Base-by-base conservation (phyloP, 495 filamentous ascomycete genomes). In the Hyaloscypha variabilis region DNA sequence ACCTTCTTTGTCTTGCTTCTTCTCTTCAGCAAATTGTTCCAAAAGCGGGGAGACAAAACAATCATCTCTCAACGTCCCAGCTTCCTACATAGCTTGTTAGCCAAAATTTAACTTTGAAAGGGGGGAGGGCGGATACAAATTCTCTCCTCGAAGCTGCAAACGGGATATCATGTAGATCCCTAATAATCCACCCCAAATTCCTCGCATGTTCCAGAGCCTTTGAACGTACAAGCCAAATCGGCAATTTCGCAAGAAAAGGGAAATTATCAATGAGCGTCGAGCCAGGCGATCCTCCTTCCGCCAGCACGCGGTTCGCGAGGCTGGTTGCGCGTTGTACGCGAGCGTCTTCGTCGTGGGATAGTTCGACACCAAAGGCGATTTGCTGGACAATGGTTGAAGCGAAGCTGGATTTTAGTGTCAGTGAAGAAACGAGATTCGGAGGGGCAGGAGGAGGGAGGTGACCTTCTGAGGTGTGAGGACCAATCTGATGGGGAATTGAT, bases 271-370 rank as follows among this genome's bases (percentile, higher is more conserved):
- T 77, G 8, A 82, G 65, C 6, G 74, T 79, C 8, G 70, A 73
- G 6, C 68, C 81, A 0, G 80, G 78, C 0, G 76, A 74, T 2
- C 81, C 80, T 26, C 79, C 79, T 34, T 81, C 73, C 0, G 75
- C 77, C 0, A 75, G 76, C 0, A 80, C 80, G 63, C 76, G 69
- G 34, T 74, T 72, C 6, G 79, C 79, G 13, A 34, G 31, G 31
- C 81, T 79, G 29, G 72, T 69, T 1, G 80, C 76, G 49, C 83
- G 79, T 49, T 81, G 70, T 17, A 82, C 75, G 42, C 77, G 81
- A 0, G 77, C 75, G 58, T 81, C 78, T 36, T 79, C 69, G 42
- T 81, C 71, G 24, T 70, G 71, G 42, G 71, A 62, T 14, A 84
- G 70, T 4, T 72, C 71, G 24, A 82, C 78, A 0, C 82, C 81